Base-by-base conservation (phyloP, 2,329 filamentous ascomycete genomes). In the Colletotrichum chrysophilum region DNA sequence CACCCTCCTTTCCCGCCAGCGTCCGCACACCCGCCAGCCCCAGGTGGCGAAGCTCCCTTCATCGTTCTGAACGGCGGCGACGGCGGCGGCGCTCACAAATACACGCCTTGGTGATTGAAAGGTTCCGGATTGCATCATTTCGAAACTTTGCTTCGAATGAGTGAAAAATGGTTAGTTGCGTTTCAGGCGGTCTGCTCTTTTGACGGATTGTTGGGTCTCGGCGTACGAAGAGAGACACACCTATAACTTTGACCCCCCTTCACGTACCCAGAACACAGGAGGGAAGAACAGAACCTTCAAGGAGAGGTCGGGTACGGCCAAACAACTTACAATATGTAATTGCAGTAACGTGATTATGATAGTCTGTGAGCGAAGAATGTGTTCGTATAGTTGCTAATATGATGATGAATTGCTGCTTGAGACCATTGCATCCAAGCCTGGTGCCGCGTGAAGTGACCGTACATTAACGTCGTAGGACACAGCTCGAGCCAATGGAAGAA, bases 231-330 rank as follows among this genome's bases (percentile, higher is more conserved):
- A 43, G 18, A 43, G 9, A 36, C 48, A 65, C 28, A 72, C 16
- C 32, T 26, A 7, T 16, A 34, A 56, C 52, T 30, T 16, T 18
- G 38, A 26, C 21, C 61, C 68, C 68, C 30, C 13, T 32, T 38
- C 36, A 43, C 28, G 60, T 52, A 62, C 32, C 36, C 71, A 68
- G 74, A 52, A 70, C 71, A 62, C 18, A 30, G 67, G 71, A 75
- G 75, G 75, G 75, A 75, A 58, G 36, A 21, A 75, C 75, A 77
- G 75, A 30, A 77, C 75, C 75, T 77, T 71, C 72, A 43, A 6
- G 14, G 28, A 36, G 13, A 18, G 55, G 32, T 34, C 32, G 32
- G 58, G 24, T 14, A 43, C 52, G 21, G 28, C 30, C 7, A 48
- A 34, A 64, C 26, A 43, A 66, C 16, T 67, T 48, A 67, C 30